Base-by-base conservation (phyloP, 257 asterid genomes). In the Oldenlandia corymbosa region DNA sequence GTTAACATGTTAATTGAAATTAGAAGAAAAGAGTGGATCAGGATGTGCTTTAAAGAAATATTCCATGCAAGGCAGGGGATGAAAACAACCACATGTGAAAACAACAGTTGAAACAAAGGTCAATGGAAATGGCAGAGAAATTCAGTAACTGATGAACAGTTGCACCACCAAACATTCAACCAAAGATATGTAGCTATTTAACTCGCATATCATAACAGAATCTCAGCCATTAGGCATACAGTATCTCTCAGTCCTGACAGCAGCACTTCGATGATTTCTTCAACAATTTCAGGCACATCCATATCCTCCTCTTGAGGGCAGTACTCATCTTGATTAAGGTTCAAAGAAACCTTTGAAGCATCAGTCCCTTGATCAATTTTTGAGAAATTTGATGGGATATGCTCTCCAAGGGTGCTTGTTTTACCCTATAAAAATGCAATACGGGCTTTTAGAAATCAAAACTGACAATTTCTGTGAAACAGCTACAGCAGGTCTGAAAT, bases 241-340 rank as follows among this genome's bases (percentile, higher is more conserved):
- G 90, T 85, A 68, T 93, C 99, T 76, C 86, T 76, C 81, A 93
- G 76, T 67, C 95, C 97, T 67, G 91, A 82, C 61, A 84, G 79
- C 72, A 93, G 49, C 73, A 84, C 76, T 73, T 87, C 97, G 41
- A 90, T 85, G 48, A 87, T 77, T 71, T 93, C 97, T 86, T 89
- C 99, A 57, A 90, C 71, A 32, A 78, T 73, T 64, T 93, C 99
- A 65, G 97, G 99, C 69, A 93, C 88, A 78, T 85, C 99, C 85
- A 87, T 82, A 57, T 82, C 91, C 69, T 87, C 99, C 82, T 89
- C 96, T 70, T 81, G 78, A 30, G 58, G 67, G 74, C 60, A 79
- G 78, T 77, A 75, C 60, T 67, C 75, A 61, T 76, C 85, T 73
- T 79, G 75, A 73, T 73, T 48, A 62, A 60, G 41, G 58, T 64